Percentiles rank a stretch among this genome's conserved stretches.
These are phyloP conservation scores for Cucurbita pepo DNA, from an alignment of 306 rosid species.

Conservation along the genomic window DNA sequence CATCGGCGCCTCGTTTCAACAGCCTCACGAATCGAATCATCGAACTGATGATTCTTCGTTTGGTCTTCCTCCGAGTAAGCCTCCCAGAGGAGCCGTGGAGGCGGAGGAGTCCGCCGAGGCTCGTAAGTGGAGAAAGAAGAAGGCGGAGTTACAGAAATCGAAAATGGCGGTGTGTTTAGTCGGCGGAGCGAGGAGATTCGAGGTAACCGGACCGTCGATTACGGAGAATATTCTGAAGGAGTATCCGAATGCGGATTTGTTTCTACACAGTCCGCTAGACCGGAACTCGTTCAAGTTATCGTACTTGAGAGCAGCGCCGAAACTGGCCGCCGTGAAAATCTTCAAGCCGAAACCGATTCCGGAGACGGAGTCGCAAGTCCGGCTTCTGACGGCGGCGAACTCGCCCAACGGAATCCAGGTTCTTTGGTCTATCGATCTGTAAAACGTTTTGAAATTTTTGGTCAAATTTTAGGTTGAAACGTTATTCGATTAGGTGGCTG, in stretches of 20 bases:
- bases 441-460: neutral
- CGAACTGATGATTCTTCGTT: neutral
- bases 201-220: constrained; percentile 80
- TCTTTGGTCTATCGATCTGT: neutral
- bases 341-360: constrained; percentile 40
- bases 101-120: neutral
- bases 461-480: neutral
- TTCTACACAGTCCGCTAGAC: constrained; percentile 55
- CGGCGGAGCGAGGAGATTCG: constrained; percentile 91
- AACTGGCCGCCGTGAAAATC: constrained; percentile 41
- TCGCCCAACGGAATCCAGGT: constrained; percentile 97
- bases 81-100: neutral
- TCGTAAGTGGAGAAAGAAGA: constrained; percentile 1
- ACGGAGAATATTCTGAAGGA: constrained; percentile 30
- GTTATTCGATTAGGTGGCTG: neutral
- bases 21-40: neutral
- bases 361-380: constrained; percentile 42
- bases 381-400: constrained; percentile 51
- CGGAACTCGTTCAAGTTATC: constrained; percentile 50
- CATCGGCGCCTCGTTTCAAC: constrained; percentile 9
- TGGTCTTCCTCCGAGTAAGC: neutral
- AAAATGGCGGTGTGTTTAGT: constrained; percentile 84
- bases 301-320: constrained; percentile 42
- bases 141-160: constrained; percentile 36
- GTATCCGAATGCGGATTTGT: constrained; percentile 83